phyloP scores from a whole-genome alignment of 2,329 filamentous ascomycete species.

The Coniochaeta ligniaria region DNA sequence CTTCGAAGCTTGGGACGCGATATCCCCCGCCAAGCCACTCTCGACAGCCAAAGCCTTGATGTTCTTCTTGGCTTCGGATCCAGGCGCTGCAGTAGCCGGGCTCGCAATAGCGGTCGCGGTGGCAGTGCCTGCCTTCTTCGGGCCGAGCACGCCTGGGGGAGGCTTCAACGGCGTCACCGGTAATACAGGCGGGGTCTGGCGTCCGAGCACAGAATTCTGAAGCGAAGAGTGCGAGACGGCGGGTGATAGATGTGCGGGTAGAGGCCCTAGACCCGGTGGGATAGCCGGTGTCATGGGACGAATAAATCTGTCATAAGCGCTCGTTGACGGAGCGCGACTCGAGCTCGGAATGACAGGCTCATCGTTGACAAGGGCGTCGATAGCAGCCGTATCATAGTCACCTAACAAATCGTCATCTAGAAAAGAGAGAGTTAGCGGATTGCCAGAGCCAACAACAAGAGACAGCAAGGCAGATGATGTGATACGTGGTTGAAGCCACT shows the following conservation, averaged over 20 bases:
- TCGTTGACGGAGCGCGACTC: not conserved
- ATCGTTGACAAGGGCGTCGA: conserved; percentile 64
- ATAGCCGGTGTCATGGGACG: conserved; percentile 27
- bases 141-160: conserved; percentile 11
- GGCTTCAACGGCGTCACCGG: conserved; percentile 18
- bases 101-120: not conserved
- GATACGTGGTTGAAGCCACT: conserved; percentile 8
- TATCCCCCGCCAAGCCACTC: conserved; percentile 39
- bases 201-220: conserved; percentile 7
- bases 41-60: conserved; percentile 36
- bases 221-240: conserved; percentile 15
- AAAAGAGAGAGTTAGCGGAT: conserved; percentile 31
- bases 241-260: conserved; percentile 28
- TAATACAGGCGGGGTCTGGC: conserved; percentile 19
- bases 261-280: conserved; percentile 38
- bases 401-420: conserved; percentile 54
- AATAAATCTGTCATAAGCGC: conserved; percentile 4
- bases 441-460: conserved; percentile 6
- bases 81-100: not conserved
- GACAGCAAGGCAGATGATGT: conserved; percentile 13
- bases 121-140: conserved; percentile 12
- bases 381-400: conserved; percentile 50
- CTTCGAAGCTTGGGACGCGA: conserved; percentile 25
- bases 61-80: conserved; percentile 17
- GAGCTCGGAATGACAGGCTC: conserved; percentile 18